A percentile compares a stretch with the other conserved stretches of the same genome.
Evolutionary conservation across 495 filamentous ascomycete genomes (phyloP).

Genomic region (Aspergillus biplanus): DNA sequence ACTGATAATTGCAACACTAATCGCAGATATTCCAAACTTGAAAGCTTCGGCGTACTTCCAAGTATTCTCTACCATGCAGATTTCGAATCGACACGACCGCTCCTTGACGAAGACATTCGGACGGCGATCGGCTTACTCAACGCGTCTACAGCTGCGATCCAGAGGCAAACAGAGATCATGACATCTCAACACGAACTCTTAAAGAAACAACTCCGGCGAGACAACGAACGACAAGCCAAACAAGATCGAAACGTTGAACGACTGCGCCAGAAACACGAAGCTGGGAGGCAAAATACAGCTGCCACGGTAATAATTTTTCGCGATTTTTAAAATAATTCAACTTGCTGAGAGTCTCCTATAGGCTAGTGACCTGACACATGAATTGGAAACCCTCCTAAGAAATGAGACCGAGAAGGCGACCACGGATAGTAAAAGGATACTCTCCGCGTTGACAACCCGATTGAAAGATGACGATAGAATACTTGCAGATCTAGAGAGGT

Average conservation of each 20-base stretch:
- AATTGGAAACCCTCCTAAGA: constrained; percentile 36
- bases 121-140: constrained; percentile 41
- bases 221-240: constrained; percentile 29
- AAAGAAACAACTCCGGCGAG: constrained; percentile 30
- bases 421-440: constrained; percentile 40
- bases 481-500: constrained; percentile 34
- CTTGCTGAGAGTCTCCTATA: constrained; percentile 31
- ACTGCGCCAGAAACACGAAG: constrained; percentile 44
- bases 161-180: constrained; percentile 39
- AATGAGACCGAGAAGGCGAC: constrained; percentile 37
- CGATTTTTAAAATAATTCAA: not conserved
- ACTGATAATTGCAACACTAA: not conserved
- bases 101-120: constrained; percentile 46
- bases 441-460: constrained; percentile 37
- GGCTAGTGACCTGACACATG: constrained; percentile 39
- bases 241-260: constrained; percentile 33
- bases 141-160: constrained; percentile 39
- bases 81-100: constrained; percentile 37
- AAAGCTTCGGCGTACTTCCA: constrained; percentile 34
- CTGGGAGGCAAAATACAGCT: constrained; percentile 38
- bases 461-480: constrained; percentile 46
- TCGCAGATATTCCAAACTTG: constrained; percentile 40
- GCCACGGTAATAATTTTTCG: constrained; percentile 34
- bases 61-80: constrained; percentile 33
- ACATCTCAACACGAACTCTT: constrained; percentile 36